A percentile compares a stretch with the other conserved stretches of the same genome.
Conservation (phyloP, 2,329 filamentous ascomycete species). For the Trichophyton mentagrophytes region DNA sequence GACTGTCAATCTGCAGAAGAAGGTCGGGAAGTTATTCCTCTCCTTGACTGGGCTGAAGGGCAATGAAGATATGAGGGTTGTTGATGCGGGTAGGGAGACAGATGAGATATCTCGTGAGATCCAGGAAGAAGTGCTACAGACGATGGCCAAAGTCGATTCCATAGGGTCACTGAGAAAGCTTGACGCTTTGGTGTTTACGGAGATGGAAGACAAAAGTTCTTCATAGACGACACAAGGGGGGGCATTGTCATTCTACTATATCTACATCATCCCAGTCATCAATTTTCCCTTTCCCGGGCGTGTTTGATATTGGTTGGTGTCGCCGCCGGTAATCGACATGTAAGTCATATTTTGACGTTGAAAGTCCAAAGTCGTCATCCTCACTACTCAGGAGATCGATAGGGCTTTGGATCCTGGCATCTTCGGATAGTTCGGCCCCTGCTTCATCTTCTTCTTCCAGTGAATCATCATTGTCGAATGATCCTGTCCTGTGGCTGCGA, state of each 20-base stretch:
- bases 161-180: slow-evolving; percentile 26
- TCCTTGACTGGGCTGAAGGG: slow-evolving; percentile 38
- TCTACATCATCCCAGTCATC: slow-evolving; percentile 4
- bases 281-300: background rate
- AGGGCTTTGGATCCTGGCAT: background rate
- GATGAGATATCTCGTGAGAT: slow-evolving; percentile 40
- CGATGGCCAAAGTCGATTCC: slow-evolving; percentile 22
- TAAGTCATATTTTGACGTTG: background rate
- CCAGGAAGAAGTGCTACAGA: slow-evolving; percentile 17
- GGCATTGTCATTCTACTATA: background rate
- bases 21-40: slow-evolving; percentile 62
- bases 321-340: no score
- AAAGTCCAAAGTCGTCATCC: background rate
- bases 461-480: slow-evolving; percentile 24
- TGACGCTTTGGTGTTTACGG: slow-evolving; percentile 18
- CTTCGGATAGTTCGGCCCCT: background rate
- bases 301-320: no score
- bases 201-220: background rate
- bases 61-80: slow-evolving; percentile 39
- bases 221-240: background rate
- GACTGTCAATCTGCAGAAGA: slow-evolving; percentile 64
- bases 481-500: slow-evolving; percentile 45
- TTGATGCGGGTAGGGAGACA: slow-evolving; percentile 43
- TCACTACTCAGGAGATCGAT: background rate
- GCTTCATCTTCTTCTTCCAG: background rate